Percentiles rank a stretch among this genome's conserved stretches.
phyloP scores from a whole-genome alignment of 2,329 filamentous ascomycete species.

The Calonectria hongkongensis region DNA sequence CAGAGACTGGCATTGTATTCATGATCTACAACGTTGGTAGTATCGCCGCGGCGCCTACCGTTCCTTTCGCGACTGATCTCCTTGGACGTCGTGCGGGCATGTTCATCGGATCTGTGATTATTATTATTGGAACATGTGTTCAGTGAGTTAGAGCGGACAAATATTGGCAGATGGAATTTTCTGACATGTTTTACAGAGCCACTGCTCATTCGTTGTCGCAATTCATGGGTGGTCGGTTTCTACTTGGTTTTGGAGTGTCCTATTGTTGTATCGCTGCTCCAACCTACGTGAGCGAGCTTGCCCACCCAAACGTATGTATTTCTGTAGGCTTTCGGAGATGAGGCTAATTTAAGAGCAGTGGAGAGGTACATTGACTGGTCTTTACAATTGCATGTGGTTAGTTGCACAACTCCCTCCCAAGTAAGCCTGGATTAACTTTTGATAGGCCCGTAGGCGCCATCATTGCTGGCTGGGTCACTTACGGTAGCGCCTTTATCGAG shows the following conservation, averaged over 20 bases:
- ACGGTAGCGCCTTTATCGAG: conserved; percentile 66
- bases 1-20: conserved; percentile 57
- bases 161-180: fast-evolving
- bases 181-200: conserved; percentile 50
- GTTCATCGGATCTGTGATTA: conserved; percentile 62
- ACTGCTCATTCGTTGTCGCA: conserved; percentile 58
- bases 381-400: conserved; percentile 61
- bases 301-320: conserved; percentile 63
- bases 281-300: conserved; percentile 68
- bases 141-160: conserved; percentile 51
- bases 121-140: conserved; percentile 64
- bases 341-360: conserved; percentile 56
- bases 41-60: conserved; percentile 63
- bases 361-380: conserved; percentile 65
- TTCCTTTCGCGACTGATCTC: conserved; percentile 63
- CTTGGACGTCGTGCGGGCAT: conserved; percentile 65
- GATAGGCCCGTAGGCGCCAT: conserved; percentile 65
- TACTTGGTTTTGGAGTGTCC: conserved; percentile 72
- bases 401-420: not conserved
- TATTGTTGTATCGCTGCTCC: conserved; percentile 63
- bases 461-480: conserved; percentile 72
- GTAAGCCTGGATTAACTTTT: not conserved
- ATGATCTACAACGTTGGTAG: conserved; percentile 68
- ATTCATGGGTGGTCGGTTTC: conserved; percentile 71
- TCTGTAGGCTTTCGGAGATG: fast-evolving